Percentiles rank a stretch among this genome's conserved stretches.
phyloP scores from a whole-genome alignment of 1,284 basidiomycete genomes.

The Puccinia coronata region DNA sequence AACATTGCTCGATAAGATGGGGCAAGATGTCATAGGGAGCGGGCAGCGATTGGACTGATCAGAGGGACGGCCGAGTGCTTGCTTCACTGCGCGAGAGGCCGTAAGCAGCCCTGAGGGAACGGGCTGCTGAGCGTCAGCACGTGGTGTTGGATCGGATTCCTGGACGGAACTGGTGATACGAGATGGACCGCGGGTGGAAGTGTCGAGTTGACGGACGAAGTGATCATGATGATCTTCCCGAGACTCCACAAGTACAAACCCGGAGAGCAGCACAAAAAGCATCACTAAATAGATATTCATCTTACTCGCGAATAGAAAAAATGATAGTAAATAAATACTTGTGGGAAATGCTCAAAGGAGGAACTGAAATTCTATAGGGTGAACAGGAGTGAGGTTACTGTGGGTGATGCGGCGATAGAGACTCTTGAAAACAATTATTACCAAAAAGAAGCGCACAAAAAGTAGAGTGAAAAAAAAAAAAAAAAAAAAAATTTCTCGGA shows the following conservation, averaged over 20 bases:
- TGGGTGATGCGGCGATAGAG: neutral
- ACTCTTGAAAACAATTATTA: neutral
- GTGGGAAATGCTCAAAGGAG: neutral
- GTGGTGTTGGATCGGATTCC: neutral
- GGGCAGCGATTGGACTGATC: neutral
- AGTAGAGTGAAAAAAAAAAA: neutral
- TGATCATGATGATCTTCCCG: slow-evolving; percentile 3
- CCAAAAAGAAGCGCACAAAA: neutral
- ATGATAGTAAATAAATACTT: neutral
- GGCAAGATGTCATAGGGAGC: neutral
- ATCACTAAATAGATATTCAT: slow-evolving; percentile 9
- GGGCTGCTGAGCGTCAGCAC: neutral
- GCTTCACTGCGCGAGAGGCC: neutral
- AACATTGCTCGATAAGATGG: slow-evolving; percentile 1
- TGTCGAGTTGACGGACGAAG: slow-evolving; percentile 1
- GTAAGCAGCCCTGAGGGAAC: neutral
- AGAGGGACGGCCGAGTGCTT: neutral
- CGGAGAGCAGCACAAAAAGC: slow-evolving; percentile 15
- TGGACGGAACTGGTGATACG: neutral
- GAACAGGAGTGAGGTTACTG: neutral
- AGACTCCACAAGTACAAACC: slow-evolving; percentile 10
- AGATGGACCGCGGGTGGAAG: neutral
- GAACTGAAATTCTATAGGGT: neutral
- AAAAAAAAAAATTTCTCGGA: neutral
- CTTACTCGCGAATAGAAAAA: neutral